Percentiles rank a stretch among this genome's conserved stretches.
phyloP scores from a whole-genome alignment of 2,329 filamentous ascomycete genomes.

The Mycogone perniciosa region DNA sequence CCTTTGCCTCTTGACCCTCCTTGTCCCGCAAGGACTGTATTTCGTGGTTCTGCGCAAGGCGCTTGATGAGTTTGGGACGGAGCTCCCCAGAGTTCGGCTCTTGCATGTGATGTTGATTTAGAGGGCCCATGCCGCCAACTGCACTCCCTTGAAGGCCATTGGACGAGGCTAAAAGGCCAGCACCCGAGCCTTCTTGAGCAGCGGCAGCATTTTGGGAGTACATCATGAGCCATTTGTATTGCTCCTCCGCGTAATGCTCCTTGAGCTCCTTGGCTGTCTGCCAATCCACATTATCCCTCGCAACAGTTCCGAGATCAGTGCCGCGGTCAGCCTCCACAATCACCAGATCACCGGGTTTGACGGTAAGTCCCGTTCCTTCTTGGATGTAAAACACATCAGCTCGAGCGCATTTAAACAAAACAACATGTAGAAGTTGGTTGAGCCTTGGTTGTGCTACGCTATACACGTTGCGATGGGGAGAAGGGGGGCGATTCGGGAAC shows the following conservation, averaged over 20 bases:
- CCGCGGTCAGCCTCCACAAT: conserved; percentile 97
- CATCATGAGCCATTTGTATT: conserved; percentile 99
- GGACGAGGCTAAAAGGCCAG: conserved; percentile 57
- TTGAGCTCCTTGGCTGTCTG: conserved; percentile 83
- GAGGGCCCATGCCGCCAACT: conserved; percentile 71
- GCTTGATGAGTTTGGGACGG: conserved; percentile 95
- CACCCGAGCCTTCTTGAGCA: conserved; percentile 53
- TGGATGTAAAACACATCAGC: conserved; percentile 97
- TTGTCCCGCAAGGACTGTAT: conserved; percentile 86
- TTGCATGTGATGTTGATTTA: conserved; percentile 65
- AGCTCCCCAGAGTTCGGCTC: conserved; percentile 68
- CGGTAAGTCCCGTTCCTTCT: conserved; percentile 84
- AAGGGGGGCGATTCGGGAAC: conserved; percentile 47
- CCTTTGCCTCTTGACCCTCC: conserved; percentile 95
- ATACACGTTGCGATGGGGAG: conserved; percentile 57
- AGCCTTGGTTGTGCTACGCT: conserved; percentile 54
- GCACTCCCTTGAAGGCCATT: conserved; percentile 62
- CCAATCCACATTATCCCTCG: conserved; percentile 80
- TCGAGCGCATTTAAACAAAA: conserved; percentile 92
- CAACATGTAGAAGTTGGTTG: conserved; percentile 74
- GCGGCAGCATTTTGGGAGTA: conserved; percentile 75
- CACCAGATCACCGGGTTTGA: conserved; percentile 87
- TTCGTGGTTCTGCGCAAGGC: conserved; percentile 86
- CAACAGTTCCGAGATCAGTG: conserved; percentile 89
- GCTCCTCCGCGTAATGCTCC: conserved; percentile 86